Evolutionary conservation across 345 rosid species (phyloP), one percentile per base, ranked within the genome.

Genomic region (Punica granatum): DNA sequence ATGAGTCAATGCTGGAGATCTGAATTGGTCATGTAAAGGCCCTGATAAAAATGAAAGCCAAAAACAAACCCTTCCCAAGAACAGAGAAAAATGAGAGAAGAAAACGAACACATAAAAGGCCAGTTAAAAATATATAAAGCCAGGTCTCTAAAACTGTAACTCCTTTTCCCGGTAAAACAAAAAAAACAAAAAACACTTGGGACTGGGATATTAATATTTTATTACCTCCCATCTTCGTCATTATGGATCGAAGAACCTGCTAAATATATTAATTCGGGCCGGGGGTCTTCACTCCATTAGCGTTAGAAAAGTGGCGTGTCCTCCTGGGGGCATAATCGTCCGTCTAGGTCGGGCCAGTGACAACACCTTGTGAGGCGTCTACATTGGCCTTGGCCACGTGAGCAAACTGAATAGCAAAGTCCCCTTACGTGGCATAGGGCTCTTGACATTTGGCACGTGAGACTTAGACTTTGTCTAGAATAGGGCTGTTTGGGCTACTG

Each of bases 1-100:
- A 34, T n/a, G 77, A 76, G 83, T 79, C 85, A 84, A 82, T 79
- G 89, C 78, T 11, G 81, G 78, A 82, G 84, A 81, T 82, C 82
- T 78, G 83, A 68, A 74, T 71, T 62, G 71, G 69, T 72, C 78
- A 25, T 11, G 28, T 4, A 28, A 51, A n/a, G 56, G 65, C 42
- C 31, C 42, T 33, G 34, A 63, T 9, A 4, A 39, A 37, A 39
- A 39, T 18, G 65, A 39, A 59, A 58, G 30, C 41, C 28, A 10
- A 53, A 32, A 23, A 41, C 25, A 30, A 42, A 35, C 32, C 53
- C 26, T 14, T 62, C 23, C n/a, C 44, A 11, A n/a, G 41, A 60
- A 53, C 65, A 60, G 72, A 75, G 56, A 44, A 28, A 43, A 32
- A 46, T 3, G 53, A 51, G 56, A 49, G 60, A 63, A 69, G 60